phyloP scores from a whole-genome alignment of 306 rosid genomes.

The Prunus armeniaca region DNA sequence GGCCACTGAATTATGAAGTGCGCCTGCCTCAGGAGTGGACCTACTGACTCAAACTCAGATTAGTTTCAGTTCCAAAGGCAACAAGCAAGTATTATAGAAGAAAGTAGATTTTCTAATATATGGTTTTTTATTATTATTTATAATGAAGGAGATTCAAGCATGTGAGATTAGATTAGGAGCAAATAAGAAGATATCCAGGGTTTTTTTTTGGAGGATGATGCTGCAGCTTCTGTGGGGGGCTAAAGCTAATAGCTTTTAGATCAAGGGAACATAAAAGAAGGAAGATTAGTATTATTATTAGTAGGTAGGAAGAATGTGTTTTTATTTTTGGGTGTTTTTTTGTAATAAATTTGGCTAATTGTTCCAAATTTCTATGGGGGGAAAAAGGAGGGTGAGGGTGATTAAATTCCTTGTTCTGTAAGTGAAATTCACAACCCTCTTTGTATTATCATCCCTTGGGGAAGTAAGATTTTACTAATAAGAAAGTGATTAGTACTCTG shows the following conservation, averaged over 20 bases:
- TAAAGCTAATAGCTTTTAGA: slow-evolving; percentile 19
- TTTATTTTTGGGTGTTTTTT: background rate
- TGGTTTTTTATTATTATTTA: background rate
- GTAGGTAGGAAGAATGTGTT: slow-evolving; percentile 12
- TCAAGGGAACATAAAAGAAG: slow-evolving; percentile 16
- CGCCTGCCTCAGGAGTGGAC: slow-evolving; percentile 88
- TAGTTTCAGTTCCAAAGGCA: background rate
- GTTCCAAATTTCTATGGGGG: slow-evolving; percentile 25
- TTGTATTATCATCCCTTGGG: background rate
- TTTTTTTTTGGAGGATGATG: slow-evolving; percentile 29
- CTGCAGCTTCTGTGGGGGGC: slow-evolving; percentile 37
- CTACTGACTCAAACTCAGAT: slow-evolving; percentile 29
- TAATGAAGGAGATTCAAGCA: slow-evolving; percentile 39
- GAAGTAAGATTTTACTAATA: slow-evolving; percentile 12
- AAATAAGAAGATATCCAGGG: slow-evolving; percentile 52
- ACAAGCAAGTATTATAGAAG: slow-evolving; percentile 14
- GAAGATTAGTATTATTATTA: slow-evolving; percentile 5
- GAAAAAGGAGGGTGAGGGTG: slow-evolving; percentile 10
- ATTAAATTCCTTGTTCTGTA: background rate
- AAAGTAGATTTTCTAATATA: slow-evolving; percentile 21
- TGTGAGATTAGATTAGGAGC: slow-evolving; percentile 42
- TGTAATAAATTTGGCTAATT: slow-evolving; percentile 36
- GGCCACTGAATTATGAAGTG: slow-evolving; percentile 40
- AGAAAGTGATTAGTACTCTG: background rate
- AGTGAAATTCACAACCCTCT: background rate